Percentiles rank a stretch among this genome's conserved stretches.
Evolutionary conservation across 192 early-diverging fungal species (phyloP).

Genomic region (Linderina pennispora): DNA sequence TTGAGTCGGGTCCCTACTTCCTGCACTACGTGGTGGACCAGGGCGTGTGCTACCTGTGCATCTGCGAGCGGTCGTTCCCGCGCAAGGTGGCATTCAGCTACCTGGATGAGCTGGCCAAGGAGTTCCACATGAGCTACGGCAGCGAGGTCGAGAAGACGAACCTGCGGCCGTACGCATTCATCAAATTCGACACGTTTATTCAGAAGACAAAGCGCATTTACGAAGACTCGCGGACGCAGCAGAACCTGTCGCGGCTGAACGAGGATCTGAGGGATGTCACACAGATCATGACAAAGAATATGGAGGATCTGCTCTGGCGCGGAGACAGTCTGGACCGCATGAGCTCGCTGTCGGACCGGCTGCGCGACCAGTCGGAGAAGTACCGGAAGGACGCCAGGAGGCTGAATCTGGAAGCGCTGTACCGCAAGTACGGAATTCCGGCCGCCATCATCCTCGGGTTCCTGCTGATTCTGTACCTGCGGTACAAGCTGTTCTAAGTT

Average conservation of each 20-base stretch:
- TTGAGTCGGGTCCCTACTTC: slow-evolving; percentile 84
- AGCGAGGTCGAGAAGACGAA: slow-evolving; percentile 75
- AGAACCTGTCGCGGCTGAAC: slow-evolving; percentile 88
- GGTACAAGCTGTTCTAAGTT: slow-evolving; percentile 38
- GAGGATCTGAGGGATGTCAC: slow-evolving; percentile 95
- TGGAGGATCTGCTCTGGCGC: slow-evolving; percentile 90
- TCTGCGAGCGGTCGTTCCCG: slow-evolving; percentile 91
- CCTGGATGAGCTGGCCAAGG: slow-evolving; percentile 89
- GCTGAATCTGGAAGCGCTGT: slow-evolving; percentile 83
- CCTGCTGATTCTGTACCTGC: slow-evolving; percentile 72
- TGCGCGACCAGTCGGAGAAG: slow-evolving; percentile 69
- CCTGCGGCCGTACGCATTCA: slow-evolving; percentile 93
- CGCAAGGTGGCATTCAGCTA: slow-evolving; percentile 91
- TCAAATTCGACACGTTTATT: slow-evolving; percentile 98
- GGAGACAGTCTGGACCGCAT: slow-evolving; percentile 80
- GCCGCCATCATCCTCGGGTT: slow-evolving; percentile 72
- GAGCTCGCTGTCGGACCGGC: slow-evolving; percentile 55
- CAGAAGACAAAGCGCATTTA: slow-evolving; percentile 97
- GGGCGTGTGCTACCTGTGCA: slow-evolving; percentile 90
- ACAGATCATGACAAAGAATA: slow-evolving; percentile 98
- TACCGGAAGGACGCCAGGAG: slow-evolving; percentile 83
- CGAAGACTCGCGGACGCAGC: slow-evolving; percentile 89
- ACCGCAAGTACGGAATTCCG: slow-evolving; percentile 93
- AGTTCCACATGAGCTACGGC: slow-evolving; percentile 92
- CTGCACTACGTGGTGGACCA: slow-evolving; percentile 95